Conservation (phyloP, 306 rosid genomes). For the Arachis stenosperma region DNA sequence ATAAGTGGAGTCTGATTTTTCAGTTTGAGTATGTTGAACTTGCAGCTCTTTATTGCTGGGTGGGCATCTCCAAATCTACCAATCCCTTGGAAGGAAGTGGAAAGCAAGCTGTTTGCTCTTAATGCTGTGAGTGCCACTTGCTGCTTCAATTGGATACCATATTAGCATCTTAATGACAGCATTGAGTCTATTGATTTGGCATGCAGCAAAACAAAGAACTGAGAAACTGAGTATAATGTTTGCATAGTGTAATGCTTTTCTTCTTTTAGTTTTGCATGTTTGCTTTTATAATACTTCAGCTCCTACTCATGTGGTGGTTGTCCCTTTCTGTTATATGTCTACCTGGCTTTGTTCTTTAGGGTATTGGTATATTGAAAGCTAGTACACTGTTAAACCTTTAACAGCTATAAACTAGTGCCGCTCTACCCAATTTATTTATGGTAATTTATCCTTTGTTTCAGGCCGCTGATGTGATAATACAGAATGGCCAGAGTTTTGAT, state of each 20-base stretch:
- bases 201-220: not conserved
- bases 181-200: conserved; percentile 28
- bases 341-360: not conserved
- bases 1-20: conserved; percentile 14
- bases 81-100: conserved; percentile 92
- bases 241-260: not conserved
- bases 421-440: conserved; percentile 35
- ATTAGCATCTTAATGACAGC: conserved; percentile 25
- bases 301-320: conserved; percentile 19
- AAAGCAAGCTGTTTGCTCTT: conserved; percentile 92
- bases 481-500: conserved; percentile 81
- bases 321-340: conserved; percentile 24
- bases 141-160: conserved; percentile 34
- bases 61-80: conserved; percentile 72
- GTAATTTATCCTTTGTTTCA: conserved; percentile 52
- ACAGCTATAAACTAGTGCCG: not conserved
- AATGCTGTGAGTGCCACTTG: conserved; percentile 74
- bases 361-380: conserved; percentile 17
- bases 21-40: conserved; percentile 33
- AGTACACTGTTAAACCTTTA: conserved; percentile 30
- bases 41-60: conserved; percentile 82
- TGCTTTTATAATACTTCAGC: conserved; percentile 5
- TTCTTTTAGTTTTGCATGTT: conserved; percentile 26
- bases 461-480: conserved; percentile 88
- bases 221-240: not conserved